Evolutionary conservation across 495 filamentous ascomycete species (phyloP).

Genomic region (Xylaria flabelliformis): DNA sequence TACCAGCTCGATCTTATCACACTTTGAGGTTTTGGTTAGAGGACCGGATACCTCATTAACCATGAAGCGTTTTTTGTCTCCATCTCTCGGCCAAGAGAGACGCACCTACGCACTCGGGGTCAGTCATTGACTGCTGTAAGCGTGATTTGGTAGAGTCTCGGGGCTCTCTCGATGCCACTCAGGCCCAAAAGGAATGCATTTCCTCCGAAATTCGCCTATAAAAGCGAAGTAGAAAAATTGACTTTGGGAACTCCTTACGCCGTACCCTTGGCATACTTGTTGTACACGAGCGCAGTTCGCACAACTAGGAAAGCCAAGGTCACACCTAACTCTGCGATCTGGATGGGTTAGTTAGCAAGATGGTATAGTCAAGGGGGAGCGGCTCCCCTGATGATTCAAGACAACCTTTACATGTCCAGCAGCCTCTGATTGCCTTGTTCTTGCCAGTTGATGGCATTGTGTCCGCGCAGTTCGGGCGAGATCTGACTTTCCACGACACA

Average conservation of each 20-base stretch:
- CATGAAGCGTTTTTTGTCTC: slow-evolving; percentile 38
- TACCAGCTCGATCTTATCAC: slow-evolving; percentile 30
- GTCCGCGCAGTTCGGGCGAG: background rate
- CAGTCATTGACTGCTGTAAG: background rate
- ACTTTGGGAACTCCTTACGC: background rate
- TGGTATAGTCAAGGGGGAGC: background rate
- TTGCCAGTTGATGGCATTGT: slow-evolving; percentile 16
- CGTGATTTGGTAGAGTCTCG: background rate
- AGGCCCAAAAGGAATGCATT: background rate
- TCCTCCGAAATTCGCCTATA: background rate
- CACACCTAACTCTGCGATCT: slow-evolving; percentile 38
- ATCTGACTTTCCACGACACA: background rate
- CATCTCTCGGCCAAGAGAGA: slow-evolving; percentile 42
- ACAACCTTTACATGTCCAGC: slow-evolving; percentile 40
- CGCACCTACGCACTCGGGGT: slow-evolving; percentile 23
- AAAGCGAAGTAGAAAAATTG: background rate
- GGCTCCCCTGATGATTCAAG: background rate
- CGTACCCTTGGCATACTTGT: slow-evolving; percentile 29
- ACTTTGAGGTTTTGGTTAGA: slow-evolving; percentile 1
- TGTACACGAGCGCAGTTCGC: slow-evolving; percentile 33
- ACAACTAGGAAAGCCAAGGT: slow-evolving; percentile 33
- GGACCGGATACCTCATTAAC: slow-evolving; percentile 25
- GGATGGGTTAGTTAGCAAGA: background rate
- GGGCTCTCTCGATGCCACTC: background rate
- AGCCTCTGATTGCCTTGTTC: slow-evolving; percentile 25